Evolutionary conservation across 2,329 filamentous ascomycete species (phyloP).

Genomic region (Ascochyta lentis): DNA sequence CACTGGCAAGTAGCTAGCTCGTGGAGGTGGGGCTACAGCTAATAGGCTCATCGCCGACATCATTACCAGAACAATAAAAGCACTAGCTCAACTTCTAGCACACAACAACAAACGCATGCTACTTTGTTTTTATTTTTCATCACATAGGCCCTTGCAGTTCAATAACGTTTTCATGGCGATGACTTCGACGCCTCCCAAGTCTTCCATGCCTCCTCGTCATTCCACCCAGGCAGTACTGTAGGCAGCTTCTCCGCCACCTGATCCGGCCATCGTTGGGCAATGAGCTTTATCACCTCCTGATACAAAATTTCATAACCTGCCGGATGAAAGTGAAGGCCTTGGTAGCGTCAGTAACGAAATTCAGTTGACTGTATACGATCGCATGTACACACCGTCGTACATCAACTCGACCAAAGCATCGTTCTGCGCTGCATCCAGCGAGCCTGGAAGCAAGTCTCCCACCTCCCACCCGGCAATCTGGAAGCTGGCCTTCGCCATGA

Average conservation of each 20-base stretch:
- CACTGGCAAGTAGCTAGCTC: not conserved
- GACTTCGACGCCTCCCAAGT: constrained; percentile 24
- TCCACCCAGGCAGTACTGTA: constrained; percentile 62
- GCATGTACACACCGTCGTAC: constrained; percentile 59
- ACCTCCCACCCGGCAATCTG: constrained; percentile 44
- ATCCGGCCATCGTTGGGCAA: constrained; percentile 61
- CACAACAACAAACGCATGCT: not conserved
- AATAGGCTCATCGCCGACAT: constrained; percentile 3
- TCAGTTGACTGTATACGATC: not conserved
- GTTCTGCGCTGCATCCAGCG: constrained; percentile 64
- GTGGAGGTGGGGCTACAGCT: constrained; percentile 5
- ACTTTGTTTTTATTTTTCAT: not conserved
- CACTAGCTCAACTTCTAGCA: not conserved
- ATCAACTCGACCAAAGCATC: constrained; percentile 61
- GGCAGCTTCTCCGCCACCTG: constrained; percentile 60
- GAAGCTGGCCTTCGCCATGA: constrained; percentile 72
- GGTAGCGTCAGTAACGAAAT: constrained; percentile 15
- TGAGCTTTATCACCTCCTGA: constrained; percentile 59
- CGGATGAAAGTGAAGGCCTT: constrained; percentile 65
- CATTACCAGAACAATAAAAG: not conserved
- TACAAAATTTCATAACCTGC: constrained; percentile 64
- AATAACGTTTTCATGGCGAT: not conserved
- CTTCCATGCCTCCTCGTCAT: constrained; percentile 47
- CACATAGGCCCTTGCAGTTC: not conserved
- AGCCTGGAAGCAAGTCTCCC: constrained; percentile 61